A percentile compares a stretch with the other conserved stretches of the same genome.
phyloP scores from a whole-genome alignment of 2,329 filamentous ascomycete species.

The Ophiostoma populinum region DNA sequence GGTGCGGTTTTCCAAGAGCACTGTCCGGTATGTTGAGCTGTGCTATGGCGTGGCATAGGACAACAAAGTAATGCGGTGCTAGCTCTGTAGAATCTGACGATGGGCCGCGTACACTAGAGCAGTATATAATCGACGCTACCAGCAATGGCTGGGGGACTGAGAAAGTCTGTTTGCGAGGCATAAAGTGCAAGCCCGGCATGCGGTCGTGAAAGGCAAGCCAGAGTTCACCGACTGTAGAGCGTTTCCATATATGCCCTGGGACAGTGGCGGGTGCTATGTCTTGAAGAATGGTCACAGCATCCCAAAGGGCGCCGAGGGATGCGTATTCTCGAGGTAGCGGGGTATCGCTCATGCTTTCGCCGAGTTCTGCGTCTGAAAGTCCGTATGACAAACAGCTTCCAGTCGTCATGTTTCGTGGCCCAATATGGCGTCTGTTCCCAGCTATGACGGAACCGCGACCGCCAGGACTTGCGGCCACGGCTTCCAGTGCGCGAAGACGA shows the following conservation, averaged over 20 bases:
- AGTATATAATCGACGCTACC: conserved; percentile 27
- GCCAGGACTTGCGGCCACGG: too few relatives aligned
- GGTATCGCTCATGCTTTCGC: neutral
- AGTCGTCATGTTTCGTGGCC: too few relatives aligned
- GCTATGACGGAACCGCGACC: too few relatives aligned
- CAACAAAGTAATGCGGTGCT: conserved; percentile 10
- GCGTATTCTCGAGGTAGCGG: conserved; percentile 1
- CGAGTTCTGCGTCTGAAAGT: neutral
- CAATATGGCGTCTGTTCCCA: too few relatives aligned
- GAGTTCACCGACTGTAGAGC: conserved; percentile 5
- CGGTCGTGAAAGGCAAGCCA: conserved; percentile 21
- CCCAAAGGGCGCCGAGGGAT: conserved; percentile 8
- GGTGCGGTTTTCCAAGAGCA: conserved; percentile 5
- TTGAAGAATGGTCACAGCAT: conserved; percentile 3
- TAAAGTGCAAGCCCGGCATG: conserved; percentile 27
- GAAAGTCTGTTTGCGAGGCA: conserved; percentile 24
- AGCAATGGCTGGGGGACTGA: conserved; percentile 25
- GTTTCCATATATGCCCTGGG: conserved; percentile 5
- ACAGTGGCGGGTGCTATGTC: neutral
- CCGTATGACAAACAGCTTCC: too few relatives aligned
- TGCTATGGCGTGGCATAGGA: conserved; percentile 9
- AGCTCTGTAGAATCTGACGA: conserved; percentile 4
- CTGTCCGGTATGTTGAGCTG: conserved; percentile 10
- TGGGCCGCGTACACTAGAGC: conserved; percentile 13
- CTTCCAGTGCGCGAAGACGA: conserved; percentile 6